Base-by-base conservation (phyloP, 1,284 basidiomycete genomes). In the Melanopsichium pennsylvanicum region DNA sequence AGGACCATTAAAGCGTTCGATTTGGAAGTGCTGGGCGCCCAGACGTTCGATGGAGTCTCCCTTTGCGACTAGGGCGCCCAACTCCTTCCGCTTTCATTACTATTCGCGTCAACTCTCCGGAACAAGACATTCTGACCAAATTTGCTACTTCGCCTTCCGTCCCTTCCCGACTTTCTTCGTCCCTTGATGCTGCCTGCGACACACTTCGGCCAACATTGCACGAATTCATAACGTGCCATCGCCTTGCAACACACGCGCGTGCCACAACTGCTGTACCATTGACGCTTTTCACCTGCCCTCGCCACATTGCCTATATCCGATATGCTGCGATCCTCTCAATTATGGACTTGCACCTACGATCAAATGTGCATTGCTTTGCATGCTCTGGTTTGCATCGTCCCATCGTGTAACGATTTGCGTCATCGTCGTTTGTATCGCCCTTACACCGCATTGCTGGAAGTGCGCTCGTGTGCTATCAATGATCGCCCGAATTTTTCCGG, bases 91-190 rank as follows among this genome's bases (percentile, higher is more conserved):
- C n/a, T n/a, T n/a, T n/a, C n/a, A n/a, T n/a, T n/a, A n/a, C 29
- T 35, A 22, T 11, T 33, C 42, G 37, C 27, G 31, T 18, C 43
- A 21, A 18, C 46, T 16, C 25, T 26, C 44, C 40, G 44, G 54
- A 52, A 35, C 54, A 37, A 38, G 39, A 22, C 22, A 52, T 63
- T 63, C 60, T 63, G 60, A 63, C 58, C 44, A 44, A 31, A 31
- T 16, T 52, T 52, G 54, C 47, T 32, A 46, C 60, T 47, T 47
- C 60, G 33, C 44, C 44, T 57, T 43, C 36, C 54, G 18, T 35
- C 47, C 33, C 39, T 21, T 35, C n/a, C 23, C 48, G n/a, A 43
- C 26, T 26, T 8, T 37, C 40, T 10, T 27, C 19, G 8, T 10
- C 21, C 34, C 11, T 22, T 44, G 36, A 61, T 44, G 39, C 35